Base-by-base conservation (phyloP, 1,284 basidiomycete species). In the Takashimella tepidaria region DNA sequence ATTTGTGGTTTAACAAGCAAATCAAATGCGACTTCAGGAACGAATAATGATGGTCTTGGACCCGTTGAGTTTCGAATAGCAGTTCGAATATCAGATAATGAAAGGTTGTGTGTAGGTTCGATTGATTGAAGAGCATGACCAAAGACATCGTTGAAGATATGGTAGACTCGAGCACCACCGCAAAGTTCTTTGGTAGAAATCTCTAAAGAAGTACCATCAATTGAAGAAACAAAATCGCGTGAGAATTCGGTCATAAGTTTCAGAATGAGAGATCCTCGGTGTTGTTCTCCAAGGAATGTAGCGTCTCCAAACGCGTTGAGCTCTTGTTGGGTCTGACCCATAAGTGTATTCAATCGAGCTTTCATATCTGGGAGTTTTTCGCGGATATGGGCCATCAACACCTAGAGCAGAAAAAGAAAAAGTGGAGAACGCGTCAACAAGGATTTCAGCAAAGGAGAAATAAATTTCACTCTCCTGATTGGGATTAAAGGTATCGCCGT, bases 281-380 rank as follows among this genome's bases (percentile, higher is more conserved):
- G 92, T 67, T 85, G 84, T 77, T 97, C 93, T 19, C 92, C 95
- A 62, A 91, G 88, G 70, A 93, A 84, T 1, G 92, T 89, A 20
- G 90, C 83, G 72, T 98, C 96, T 24, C 96, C 96, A 68, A 96
- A 98, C 4, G 92, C 86, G 75, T 91, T 91, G 45, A 98, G 82
- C 74, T 99, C 96, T 76, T 98, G 96, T 73, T 98, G 93, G 4
- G 96, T 92, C 77, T 98, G 96, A 11, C 93, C 92, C 91, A 98
- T 98, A 13, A 98, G 79, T 5, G 96, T 98, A 74, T 98, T 98
- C 60, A 99, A 79, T 19, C 93, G 83, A 12, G 96, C 96, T 76
- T 99, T 99, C 96, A 98, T 98, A 75, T 99, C 96, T 0, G 96
- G 96, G 41, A 99, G 80, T 77, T 98, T 98, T 70, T 99, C 96